phyloP scores from a whole-genome alignment of 108 stramenopile species.

The Craspedostauros australis region DNA sequence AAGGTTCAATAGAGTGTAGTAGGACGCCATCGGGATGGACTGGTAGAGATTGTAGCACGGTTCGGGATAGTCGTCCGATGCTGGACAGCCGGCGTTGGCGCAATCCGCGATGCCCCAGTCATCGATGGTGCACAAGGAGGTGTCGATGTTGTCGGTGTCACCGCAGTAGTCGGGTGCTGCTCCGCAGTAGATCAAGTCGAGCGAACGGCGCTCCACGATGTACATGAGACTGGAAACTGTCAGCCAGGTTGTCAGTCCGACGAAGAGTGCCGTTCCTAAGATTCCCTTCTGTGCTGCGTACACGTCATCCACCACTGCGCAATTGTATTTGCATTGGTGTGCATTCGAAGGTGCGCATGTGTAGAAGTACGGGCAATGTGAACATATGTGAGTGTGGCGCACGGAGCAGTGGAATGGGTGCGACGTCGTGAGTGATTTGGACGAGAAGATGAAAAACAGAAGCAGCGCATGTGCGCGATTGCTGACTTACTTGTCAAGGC shows the following conservation, averaged over 20 bases:
- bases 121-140: conserved; percentile 53
- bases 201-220: conserved; percentile 71
- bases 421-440: neutral
- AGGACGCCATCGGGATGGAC: conserved; percentile 62
- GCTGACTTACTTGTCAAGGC: conserved; percentile 39
- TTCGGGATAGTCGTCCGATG: conserved; percentile 24
- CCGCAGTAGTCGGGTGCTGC: conserved; percentile 31
- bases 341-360: neutral
- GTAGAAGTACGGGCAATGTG: neutral
- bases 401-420: too few species aligned
- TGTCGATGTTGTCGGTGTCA: conserved; percentile 51
- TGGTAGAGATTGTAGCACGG: conserved; percentile 76
- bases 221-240: conserved; percentile 70
- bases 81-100: conserved; percentile 52
- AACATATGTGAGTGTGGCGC: neutral
- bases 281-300: conserved; percentile 62
- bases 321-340: conserved; percentile 3
- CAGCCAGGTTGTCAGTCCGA: conserved; percentile 84
- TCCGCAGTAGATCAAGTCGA: conserved; percentile 79
- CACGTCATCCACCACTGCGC: conserved; percentile 80
- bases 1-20: conserved; percentile 78
- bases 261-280: conserved; percentile 71
- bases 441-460: neutral
- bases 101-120: conserved; percentile 71
- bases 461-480: conserved; percentile 13